Evolutionary conservation across 192 early-diverging fungal species (phyloP), one percentile per base, ranked within the genome.

Genomic region (Linnemannia schmuckeri): DNA sequence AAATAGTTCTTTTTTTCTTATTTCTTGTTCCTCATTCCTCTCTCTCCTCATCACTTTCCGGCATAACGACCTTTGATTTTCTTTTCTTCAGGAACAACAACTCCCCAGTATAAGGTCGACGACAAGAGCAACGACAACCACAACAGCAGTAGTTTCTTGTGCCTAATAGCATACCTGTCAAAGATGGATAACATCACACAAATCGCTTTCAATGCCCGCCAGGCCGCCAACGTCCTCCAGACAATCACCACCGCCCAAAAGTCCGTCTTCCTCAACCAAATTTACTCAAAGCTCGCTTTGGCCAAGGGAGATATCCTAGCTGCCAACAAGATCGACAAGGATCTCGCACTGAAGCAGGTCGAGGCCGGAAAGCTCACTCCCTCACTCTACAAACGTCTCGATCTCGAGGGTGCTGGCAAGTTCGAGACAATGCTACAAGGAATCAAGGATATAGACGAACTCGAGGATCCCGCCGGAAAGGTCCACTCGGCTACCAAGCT

Each of bases 321-420:
- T 38, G 96, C 96, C 79, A 98, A 99, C 88, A 90, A 91, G 74
- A 77, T 82, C 44, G 98, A 99, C 90, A 92, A 96, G 79, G 89
- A 94, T 82, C 94, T 95, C 55, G 69, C 82, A 33, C 37, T 75
- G 37, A 46, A 85, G 33, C 91, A 95, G 33, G 96, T 97, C 0
- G 92, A 93, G 10, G 89, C 90, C 9, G 97, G 97, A 12, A 92
- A 91, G 18, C 91, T 98, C 6, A 96, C 95, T 2, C 49, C 81
- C 1, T 93, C 97, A 6, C 91, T 98, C 35, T 96, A 94, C 89
- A 97, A 96, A 81, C 94, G 98, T 8, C 92, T 99, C 10, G 98
- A 98, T 87, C 92, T 99, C 35, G 91, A 92, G 61, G 94, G 93
- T 12, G 94, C 93, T 30, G 95, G 96, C 82, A 99, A 99, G 89